Conservation (phyloP, 75 land plant genomes). For the Selaginella moellendorffii region DNA sequence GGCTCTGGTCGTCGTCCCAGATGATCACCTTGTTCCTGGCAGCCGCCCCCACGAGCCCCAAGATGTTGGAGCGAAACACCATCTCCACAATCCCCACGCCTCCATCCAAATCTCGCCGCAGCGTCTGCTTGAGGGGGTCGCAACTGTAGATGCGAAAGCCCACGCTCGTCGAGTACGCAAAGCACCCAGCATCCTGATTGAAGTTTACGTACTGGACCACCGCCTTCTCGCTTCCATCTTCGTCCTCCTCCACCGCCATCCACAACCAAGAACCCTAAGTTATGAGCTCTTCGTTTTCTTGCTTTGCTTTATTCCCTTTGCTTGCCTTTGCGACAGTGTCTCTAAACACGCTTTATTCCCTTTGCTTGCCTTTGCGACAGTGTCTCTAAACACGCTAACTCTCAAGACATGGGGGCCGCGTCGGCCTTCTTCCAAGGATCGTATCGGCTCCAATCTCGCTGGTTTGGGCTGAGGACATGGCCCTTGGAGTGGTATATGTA, state of each 20-base stretch:
- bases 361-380: no score
- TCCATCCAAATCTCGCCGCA: not conserved
- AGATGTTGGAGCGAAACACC: conserved; percentile 10
- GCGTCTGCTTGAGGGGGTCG: conserved; percentile 10
- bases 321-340: no score
- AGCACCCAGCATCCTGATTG: conserved; percentile 15
- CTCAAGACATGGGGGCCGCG: no score
- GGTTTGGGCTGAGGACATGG: conserved; percentile 66
- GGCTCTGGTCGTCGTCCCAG: conserved; percentile 12
- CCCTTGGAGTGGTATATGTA: conserved; percentile 86
- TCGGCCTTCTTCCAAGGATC: conserved; percentile 67
- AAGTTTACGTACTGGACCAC: not conserved
- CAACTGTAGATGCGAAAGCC: conserved; percentile 12
- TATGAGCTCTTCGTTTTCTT: not conserved
- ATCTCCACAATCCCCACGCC: conserved; percentile 11
- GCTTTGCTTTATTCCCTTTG: no score
- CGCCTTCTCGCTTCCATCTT: not conserved
- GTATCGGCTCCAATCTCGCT: conserved; percentile 85
- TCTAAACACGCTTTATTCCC: no score
- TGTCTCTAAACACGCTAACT: no score
- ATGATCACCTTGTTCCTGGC: conserved; percentile 12
- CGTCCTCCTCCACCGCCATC: not conserved
- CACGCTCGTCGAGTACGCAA: not conserved
- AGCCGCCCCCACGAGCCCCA: conserved; percentile 14
- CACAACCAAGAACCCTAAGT: not conserved